phyloP scores from a whole-genome alignment of 148 eudicot genomes.

The Camellia granthamiana region DNA sequence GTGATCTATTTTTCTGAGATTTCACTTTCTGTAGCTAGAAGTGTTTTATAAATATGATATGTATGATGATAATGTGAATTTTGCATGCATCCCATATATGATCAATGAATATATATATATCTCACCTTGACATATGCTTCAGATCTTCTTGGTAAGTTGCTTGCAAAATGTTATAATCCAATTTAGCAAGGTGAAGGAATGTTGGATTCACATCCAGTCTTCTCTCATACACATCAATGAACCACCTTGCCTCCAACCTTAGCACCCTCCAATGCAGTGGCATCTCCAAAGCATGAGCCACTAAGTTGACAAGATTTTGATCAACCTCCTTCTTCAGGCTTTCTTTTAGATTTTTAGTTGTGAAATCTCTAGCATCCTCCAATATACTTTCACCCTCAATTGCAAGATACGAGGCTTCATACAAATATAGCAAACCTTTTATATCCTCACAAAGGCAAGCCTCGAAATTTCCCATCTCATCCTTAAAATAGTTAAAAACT shows the following conservation, averaged over 20 bases:
- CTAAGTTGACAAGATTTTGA: not conserved
- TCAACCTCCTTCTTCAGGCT: no score
- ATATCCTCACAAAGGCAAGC: constrained; percentile 6
- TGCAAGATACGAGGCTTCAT: constrained; percentile 21
- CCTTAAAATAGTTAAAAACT: constrained; percentile 11
- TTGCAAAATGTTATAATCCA: constrained; percentile 12
- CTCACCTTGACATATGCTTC: not conserved
- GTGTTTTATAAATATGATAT: no score
- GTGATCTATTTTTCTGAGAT: no score
- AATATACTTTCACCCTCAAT: constrained; percentile 3
- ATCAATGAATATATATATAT: not conserved
- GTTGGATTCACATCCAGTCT: not conserved
- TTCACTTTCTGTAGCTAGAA: no score
- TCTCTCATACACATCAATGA: constrained; percentile 5
- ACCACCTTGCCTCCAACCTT: constrained; percentile 10
- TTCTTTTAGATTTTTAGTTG: constrained; percentile 15
- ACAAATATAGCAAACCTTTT: constrained; percentile 5
- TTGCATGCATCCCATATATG: no score
- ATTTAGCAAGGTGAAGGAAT: not conserved
- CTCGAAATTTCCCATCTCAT: constrained; percentile 9
- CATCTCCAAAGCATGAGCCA: not conserved
- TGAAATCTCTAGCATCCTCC: constrained; percentile 16
- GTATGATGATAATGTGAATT: no score
- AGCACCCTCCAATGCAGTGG: not conserved
- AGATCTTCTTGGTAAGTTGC: not conserved